Base-by-base conservation (phyloP, 805 yeast species). In the Starmerella stellata region DNA sequence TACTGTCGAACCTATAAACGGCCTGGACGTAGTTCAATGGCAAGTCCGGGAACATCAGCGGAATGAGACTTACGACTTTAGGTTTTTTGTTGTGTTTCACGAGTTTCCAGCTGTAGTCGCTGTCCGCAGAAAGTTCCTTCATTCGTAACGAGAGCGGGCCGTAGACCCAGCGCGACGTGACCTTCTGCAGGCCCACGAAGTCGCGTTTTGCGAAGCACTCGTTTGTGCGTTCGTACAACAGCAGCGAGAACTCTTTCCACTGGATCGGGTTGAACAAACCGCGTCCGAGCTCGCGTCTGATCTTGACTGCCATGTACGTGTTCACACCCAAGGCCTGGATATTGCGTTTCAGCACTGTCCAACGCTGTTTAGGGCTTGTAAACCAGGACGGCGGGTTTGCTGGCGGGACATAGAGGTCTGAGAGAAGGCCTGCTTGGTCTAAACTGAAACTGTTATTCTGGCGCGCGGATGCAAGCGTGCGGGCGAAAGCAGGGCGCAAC, bases 171-270 rank as follows among this genome's bases (percentile, higher is more conserved):
- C 72, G 61, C 2, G 77, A 66, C 18, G 74, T 61, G 14, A 57
- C 51, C 31, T 63, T 60, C 41, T 62, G 63, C 11, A 72, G 60
- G 13, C 64, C 49, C 25, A 57, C 60, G 34, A 81, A 52, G 45
- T 74, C 52, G n/a, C 54, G 50, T 16, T 63, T 54, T 2, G 93
- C 87, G 63, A 85, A 85, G 2, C 82, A 74, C 51, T 74, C 73
- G 59, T 85, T 82, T n/a, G 80, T 76, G 41, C 70, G 70, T 21
- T 77, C 78, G 56, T 74, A 83, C 37, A 64, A 64, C 48, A 81
- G 81, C 49, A 85, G 73, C 5, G 93, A 93, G 23, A 67, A 68
- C 57, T 82, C 87, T 56, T 79, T 80, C 94, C 94, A 85, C 43
- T 74, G 69, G 17, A 72, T 54, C 47, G 76, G 77, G 32, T 43